Conservation (phyloP, 495 filamentous ascomycete genomes). For the Clohesyomyces aquaticus region DNA sequence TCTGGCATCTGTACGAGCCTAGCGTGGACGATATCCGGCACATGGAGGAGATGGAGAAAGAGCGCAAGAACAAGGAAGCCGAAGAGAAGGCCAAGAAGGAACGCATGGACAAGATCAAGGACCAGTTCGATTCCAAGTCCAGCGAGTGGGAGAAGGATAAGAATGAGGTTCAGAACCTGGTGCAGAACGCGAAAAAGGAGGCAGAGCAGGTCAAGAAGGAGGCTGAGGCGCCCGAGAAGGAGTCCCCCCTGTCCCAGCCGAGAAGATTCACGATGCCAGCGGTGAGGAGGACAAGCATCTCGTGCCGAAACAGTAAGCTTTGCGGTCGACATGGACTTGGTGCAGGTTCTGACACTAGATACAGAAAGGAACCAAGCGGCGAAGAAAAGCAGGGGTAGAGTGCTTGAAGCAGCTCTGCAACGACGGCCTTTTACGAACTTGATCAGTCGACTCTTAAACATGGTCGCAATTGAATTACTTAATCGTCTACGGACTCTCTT, state of each 20-base stretch:
- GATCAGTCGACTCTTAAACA: background rate
- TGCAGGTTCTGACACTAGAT: background rate
- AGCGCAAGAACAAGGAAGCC: slow-evolving; percentile 69
- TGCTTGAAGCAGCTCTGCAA: slow-evolving; percentile 7
- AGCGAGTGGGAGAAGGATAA: slow-evolving; percentile 80
- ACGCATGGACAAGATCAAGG: slow-evolving; percentile 68
- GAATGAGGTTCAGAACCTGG: slow-evolving; percentile 69
- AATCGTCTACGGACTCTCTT: slow-evolving; percentile 5
- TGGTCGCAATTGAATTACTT: background rate
- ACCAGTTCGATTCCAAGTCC: slow-evolving; percentile 60
- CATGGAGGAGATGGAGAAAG: slow-evolving; percentile 94
- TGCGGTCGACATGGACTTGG: no score
- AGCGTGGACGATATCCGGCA: slow-evolving; percentile 95
- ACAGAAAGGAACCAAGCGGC: slow-evolving; percentile 10
- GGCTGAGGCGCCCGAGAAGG: background rate
- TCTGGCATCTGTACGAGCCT: slow-evolving; percentile 99
- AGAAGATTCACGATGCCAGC: slow-evolving; percentile 21
- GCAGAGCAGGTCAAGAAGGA: slow-evolving; percentile 32
- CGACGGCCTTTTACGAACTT: slow-evolving; percentile 21
- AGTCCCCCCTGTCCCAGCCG: background rate
- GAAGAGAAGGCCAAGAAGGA: slow-evolving; percentile 71
- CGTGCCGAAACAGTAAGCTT: slow-evolving; percentile 19
- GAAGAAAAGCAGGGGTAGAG: background rate
- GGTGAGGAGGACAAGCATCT: slow-evolving; percentile 49
- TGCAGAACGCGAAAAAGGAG: slow-evolving; percentile 62